These are phyloP conservation scores for Fusarium sp. DNA, from an alignment of 2,329 filamentous ascomycete species.

Conservation along the genomic window DNA sequence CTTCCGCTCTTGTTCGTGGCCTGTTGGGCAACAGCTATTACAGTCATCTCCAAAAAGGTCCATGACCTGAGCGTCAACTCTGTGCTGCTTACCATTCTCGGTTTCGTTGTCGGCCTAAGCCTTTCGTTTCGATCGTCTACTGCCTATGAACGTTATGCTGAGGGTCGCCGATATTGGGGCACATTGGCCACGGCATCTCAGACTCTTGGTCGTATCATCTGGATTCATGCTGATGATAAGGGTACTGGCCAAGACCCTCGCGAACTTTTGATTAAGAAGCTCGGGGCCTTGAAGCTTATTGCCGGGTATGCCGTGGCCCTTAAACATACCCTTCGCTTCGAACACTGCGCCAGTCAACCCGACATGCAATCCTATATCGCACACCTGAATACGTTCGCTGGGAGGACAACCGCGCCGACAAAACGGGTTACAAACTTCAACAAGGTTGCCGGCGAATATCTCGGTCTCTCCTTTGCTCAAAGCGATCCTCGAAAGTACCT, in stretches of 20 bases:
- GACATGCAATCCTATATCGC: conserved; percentile 78
- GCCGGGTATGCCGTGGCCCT: conserved; percentile 80
- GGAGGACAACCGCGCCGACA: conserved; percentile 61
- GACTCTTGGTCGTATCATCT: conserved; percentile 81
- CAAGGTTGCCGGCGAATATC: conserved; percentile 77
- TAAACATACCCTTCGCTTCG: conserved; percentile 87
- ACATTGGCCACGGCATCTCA: conserved; percentile 72
- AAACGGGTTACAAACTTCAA: conserved; percentile 61
- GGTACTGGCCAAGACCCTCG: conserved; percentile 66
- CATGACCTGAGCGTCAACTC: conserved; percentile 55
- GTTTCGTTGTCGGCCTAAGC: conserved; percentile 84
- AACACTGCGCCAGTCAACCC: conserved; percentile 81
- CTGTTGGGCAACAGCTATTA: conserved; percentile 75
- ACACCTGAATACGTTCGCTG: conserved; percentile 78
- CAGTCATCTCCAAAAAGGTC: conserved; percentile 65
- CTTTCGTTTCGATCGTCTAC: conserved; percentile 82
- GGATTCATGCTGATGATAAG: conserved; percentile 79
- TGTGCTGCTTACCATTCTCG: conserved; percentile 77
- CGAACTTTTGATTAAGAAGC: conserved; percentile 76
- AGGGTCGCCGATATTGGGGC: conserved; percentile 74
- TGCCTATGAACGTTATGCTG: conserved; percentile 79
- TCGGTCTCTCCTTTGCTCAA: conserved; percentile 80
- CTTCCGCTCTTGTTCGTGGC: conserved; percentile 74
- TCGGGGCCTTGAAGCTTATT: conserved; percentile 81
- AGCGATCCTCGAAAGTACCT: conserved; percentile 83